A percentile compares a stretch with the other conserved stretches of the same genome.
Evolutionary conservation across 2,329 filamentous ascomycete genomes (phyloP).

Genomic region (Calonectria pseudoturangicola): DNA sequence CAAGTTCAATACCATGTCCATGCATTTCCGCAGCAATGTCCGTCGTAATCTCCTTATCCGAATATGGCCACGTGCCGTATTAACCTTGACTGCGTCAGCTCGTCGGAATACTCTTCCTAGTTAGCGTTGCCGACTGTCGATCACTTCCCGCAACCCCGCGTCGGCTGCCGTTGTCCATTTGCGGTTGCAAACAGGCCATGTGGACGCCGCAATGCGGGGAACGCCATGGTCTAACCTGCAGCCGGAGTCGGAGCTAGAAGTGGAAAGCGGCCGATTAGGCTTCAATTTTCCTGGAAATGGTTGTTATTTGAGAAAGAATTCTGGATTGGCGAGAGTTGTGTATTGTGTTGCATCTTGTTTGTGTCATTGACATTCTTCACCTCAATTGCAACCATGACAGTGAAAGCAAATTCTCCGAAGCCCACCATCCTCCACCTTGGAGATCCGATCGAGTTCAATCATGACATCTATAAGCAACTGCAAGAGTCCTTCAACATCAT

Average conservation of each 20-base stretch:
- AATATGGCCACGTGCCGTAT: conserved; percentile 12
- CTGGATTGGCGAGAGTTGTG: neutral
- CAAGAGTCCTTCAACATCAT: conserved; percentile 57
- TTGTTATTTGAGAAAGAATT: neutral
- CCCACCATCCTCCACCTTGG: conserved; percentile 59
- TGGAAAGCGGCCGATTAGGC: neutral
- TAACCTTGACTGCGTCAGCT: neutral
- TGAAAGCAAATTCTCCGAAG: conserved; percentile 30
- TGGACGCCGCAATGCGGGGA: conserved; percentile 8
- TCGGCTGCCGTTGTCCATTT: neutral
- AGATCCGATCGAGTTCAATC: conserved; percentile 57
- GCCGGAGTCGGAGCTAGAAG: conserved; percentile 8
- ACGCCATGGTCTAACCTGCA: neutral
- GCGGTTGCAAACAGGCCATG: conserved; percentile 6
- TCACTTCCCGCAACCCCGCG: conserved; percentile 19
- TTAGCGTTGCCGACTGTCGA: conserved; percentile 21
- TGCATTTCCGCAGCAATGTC: conserved; percentile 8
- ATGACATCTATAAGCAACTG: conserved; percentile 56
- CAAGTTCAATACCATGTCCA: neutral
- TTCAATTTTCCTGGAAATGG: neutral
- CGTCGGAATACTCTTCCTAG: conserved; percentile 8
- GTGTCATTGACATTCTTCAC: neutral
- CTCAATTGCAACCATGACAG: neutral
- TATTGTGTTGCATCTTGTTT: neutral
- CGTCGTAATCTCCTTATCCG: conserved; percentile 16